Evolutionary conservation across 352 stramenopile species (phyloP).

Genomic region (Phytophthora meadii): DNA sequence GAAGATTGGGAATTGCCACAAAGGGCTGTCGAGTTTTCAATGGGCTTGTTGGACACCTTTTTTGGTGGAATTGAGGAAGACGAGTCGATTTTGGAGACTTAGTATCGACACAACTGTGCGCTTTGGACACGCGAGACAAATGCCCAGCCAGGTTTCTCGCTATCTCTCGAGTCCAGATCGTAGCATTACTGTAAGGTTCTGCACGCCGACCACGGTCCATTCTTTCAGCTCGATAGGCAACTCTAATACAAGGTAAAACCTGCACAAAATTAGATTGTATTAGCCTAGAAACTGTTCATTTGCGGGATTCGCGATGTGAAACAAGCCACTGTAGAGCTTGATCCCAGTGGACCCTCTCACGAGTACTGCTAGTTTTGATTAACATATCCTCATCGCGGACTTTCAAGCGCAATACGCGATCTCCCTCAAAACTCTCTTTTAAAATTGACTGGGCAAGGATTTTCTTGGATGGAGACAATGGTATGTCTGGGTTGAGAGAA

Average conservation of each 20-base stretch:
- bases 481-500: slow-evolving; percentile 9
- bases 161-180: slow-evolving; percentile 79
- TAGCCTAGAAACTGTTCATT: slow-evolving; percentile 15
- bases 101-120: slow-evolving; percentile 77
- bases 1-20: slow-evolving; percentile 3
- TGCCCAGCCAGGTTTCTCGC: slow-evolving; percentile 74
- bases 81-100: slow-evolving; percentile 63
- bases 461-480: slow-evolving; percentile 23
- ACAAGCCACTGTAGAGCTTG: slow-evolving; percentile 53
- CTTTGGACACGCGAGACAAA: slow-evolving; percentile 71
- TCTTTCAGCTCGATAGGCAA: slow-evolving; percentile 6
- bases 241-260: neutral
- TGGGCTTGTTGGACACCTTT: slow-evolving; percentile 57
- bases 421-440: slow-evolving; percentile 30
- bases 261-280: slow-evolving; percentile 32
- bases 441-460: slow-evolving; percentile 16
- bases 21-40: slow-evolving; percentile 44
- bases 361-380: slow-evolving; percentile 38
- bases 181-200: slow-evolving; percentile 81
- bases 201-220: slow-evolving; percentile 79
- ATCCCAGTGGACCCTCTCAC: slow-evolving; percentile 47
- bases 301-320: slow-evolving; percentile 7
- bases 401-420: slow-evolving; percentile 46
- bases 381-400: slow-evolving; percentile 48
- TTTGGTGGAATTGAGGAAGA: slow-evolving; percentile 61